phyloP scores from a whole-genome alignment of 257 asterid species.

The Avicennia marina region DNA sequence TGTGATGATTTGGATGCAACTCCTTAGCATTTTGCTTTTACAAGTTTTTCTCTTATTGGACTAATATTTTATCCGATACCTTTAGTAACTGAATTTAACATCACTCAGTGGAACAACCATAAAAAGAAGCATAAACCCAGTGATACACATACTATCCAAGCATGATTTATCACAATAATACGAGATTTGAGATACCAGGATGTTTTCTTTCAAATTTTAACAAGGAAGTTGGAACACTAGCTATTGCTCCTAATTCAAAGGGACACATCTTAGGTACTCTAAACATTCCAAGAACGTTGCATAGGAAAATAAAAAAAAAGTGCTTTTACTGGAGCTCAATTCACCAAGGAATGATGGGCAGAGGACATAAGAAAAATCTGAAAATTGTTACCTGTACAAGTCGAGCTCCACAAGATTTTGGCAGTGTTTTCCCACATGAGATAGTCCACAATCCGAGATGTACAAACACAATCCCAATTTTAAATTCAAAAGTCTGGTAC shows the following conservation, averaged over 20 bases:
- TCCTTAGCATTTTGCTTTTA: too few species aligned
- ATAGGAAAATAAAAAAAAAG: background rate
- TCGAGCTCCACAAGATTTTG: constrained; percentile 28
- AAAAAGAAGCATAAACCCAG: too few species aligned
- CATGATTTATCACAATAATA: too few species aligned
- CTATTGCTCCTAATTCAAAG: background rate
- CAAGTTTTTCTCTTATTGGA: too few species aligned
- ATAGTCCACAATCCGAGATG: constrained; percentile 32
- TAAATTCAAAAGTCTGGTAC: constrained; percentile 17
- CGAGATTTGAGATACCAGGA: too few species aligned
- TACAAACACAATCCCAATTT: constrained; percentile 31
- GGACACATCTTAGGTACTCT: background rate
- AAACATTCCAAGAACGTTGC: background rate
- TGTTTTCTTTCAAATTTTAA: too few species aligned
- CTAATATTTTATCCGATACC: too few species aligned
- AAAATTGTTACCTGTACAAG: constrained; percentile 29
- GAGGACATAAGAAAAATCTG: background rate
- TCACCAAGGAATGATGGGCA: background rate
- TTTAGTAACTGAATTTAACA: too few species aligned
- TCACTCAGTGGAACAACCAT: too few species aligned
- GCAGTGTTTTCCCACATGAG: constrained; percentile 23
- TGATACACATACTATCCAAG: too few species aligned
- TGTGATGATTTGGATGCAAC: too few species aligned
- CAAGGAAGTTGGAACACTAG: background rate
- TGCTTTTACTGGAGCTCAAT: background rate